A percentile compares a stretch with the other conserved stretches of the same genome.
phyloP scores from a whole-genome alignment of 164 flowering plant species.

The Sedum album region DNA sequence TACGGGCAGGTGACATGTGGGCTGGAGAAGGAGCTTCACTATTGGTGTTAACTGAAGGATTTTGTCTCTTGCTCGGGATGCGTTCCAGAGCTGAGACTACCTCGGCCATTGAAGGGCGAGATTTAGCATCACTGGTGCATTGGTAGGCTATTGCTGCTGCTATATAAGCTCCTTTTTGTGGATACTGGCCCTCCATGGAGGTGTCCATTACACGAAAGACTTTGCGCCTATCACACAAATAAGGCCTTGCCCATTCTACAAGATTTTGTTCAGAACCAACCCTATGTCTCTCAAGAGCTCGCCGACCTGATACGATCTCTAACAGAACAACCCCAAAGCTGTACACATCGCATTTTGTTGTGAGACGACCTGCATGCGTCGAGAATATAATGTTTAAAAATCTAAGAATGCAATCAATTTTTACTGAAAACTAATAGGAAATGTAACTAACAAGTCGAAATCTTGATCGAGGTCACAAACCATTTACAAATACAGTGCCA shows the following conservation, averaged over 20 bases:
- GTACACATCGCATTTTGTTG: slow-evolving; percentile 47
- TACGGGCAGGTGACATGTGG: slow-evolving; percentile 2
- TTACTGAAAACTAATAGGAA: not conserved
- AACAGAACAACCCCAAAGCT: slow-evolving; percentile 68
- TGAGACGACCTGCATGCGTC: slow-evolving; percentile 31
- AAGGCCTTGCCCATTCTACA: slow-evolving; percentile 54
- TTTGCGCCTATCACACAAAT: slow-evolving; percentile 31
- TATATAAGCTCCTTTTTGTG: slow-evolving; percentile 28
- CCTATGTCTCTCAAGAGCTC: slow-evolving; percentile 41
- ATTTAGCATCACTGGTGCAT: slow-evolving; percentile 32
- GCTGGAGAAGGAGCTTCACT: slow-evolving; percentile 2
- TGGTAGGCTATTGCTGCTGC: slow-evolving; percentile 31
- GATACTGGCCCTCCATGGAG: slow-evolving; percentile 42
- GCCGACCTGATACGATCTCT: slow-evolving; percentile 56
- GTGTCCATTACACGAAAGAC: slow-evolving; percentile 41
- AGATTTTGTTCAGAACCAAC: slow-evolving; percentile 38
- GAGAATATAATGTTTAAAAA: not conserved
- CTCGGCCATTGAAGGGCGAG: slow-evolving; percentile 46
- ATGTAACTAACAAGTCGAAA: not conserved
- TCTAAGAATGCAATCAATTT: not conserved
- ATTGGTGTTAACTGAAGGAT: not conserved
- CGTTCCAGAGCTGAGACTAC: slow-evolving; percentile 29
- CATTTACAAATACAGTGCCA: not conserved
- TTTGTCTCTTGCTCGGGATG: slow-evolving; percentile 12
- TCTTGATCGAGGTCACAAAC: not conserved